phyloP scores from a whole-genome alignment of 139 green algal genomes.

The Volvox africanus region DNA sequence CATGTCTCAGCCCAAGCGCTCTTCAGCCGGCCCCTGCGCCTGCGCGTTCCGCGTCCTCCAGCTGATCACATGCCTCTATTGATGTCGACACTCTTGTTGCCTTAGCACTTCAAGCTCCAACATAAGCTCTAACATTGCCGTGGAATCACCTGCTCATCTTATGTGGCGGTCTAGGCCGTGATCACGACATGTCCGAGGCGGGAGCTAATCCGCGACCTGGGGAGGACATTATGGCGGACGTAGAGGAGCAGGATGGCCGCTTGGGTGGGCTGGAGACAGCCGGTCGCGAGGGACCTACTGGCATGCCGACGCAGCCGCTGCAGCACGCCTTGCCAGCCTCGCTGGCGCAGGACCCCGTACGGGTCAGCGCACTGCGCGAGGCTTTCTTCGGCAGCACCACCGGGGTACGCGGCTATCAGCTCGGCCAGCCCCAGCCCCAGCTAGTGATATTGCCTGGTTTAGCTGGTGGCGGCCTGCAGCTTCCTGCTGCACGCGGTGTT shows the following conservation, averaged over 20 bases:
- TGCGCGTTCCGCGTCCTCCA: too few species aligned
- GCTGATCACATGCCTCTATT: too few species aligned
- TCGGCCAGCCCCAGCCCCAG: not conserved
- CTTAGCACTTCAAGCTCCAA: too few species aligned
- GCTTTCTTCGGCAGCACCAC: conserved; percentile 48
- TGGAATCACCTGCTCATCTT: too few species aligned
- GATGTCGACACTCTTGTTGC: too few species aligned
- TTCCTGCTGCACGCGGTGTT: not conserved
- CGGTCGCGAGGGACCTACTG: not conserved
- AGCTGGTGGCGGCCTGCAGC: not conserved
- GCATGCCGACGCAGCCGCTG: conserved; percentile 54
- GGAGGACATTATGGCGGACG: conserved; percentile 11
- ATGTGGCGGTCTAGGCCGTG: not conserved
- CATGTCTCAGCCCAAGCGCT: too few species aligned
- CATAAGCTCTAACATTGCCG: too few species aligned
- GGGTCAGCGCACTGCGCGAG: conserved; percentile 67
- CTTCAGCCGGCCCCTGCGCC: too few species aligned
- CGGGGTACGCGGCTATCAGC: not conserved
- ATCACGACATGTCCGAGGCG: conserved; percentile 47
- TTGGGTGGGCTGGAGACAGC: not conserved
- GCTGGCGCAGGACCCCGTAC: conserved; percentile 71
- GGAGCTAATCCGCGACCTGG: conserved; percentile 17
- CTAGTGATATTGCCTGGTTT: not conserved
- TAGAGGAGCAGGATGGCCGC: conserved; percentile 14
- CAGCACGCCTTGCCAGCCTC: conserved; percentile 71